Percentiles rank a stretch among this genome's conserved stretches.
These are phyloP conservation scores for Alnus rubra DNA, from an alignment of 306 rosid genomes.

Conservation along the genomic window DNA sequence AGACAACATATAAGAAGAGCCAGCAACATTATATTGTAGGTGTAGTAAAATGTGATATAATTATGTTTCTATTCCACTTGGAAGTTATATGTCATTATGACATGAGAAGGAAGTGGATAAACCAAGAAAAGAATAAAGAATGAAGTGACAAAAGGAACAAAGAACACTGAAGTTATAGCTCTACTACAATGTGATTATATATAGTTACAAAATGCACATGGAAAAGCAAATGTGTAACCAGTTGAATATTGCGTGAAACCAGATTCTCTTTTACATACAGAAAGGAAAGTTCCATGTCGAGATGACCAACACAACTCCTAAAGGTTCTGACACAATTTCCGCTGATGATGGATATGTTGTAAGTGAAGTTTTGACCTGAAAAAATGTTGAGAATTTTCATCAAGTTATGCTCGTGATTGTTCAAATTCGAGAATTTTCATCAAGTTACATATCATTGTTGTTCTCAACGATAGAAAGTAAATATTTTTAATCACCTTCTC, in stretches of 20 bases:
- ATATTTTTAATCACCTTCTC: constrained; percentile 52
- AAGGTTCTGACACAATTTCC: constrained; percentile 81
- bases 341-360: constrained; percentile 80
- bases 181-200: neutral
- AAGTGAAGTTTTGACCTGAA: constrained; percentile 74
- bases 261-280: constrained; percentile 44
- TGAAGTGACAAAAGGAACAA: neutral
- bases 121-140: neutral
- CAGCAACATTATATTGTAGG: neutral
- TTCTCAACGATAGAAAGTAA: neutral
- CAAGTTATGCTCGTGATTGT: constrained; percentile 12
- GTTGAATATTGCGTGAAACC: constrained; percentile 1
- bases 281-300: constrained; percentile 92
- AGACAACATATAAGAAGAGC: neutral
- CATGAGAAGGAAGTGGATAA: neutral
- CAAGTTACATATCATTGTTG: neutral
- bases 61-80: neutral
- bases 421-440: neutral
- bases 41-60: neutral
- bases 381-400: neutral
- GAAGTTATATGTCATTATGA: neutral
- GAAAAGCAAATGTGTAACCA: neutral
- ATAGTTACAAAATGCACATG: neutral
- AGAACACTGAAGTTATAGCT: neutral
- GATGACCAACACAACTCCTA: constrained; percentile 90